Evolutionary conservation across 176 grass and related monocot genomes (phyloP), one percentile per base, ranked within the genome.

Genomic region (Carex parvula): DNA sequence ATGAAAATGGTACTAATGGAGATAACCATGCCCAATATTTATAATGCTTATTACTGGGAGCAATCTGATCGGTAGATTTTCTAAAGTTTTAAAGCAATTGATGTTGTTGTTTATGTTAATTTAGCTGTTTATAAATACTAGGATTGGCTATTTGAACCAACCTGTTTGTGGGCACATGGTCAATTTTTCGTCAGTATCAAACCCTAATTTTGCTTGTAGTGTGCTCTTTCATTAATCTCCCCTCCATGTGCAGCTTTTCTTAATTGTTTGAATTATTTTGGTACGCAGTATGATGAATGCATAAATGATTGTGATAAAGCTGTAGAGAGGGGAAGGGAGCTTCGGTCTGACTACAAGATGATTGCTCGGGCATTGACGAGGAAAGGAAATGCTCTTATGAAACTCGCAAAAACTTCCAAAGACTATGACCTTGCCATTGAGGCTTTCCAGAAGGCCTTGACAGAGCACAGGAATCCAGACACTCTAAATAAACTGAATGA

Each of bases 261-360:
- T 85, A 16, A 57, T 60, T 81, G 15, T 20, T 86, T 80, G 41
- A 7, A 57, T 85, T 54, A 5, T 13, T 85, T 15, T 26, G 18
- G 20, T 75, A 72, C 24, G 11, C 83, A 99, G 97, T 91, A 91
- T 4, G 88, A 95, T 87, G 97, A 99, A 79, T 99, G 97, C 73
- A 96, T 99, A 78, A 91, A 92, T 81, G 97, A 99, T 81, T 99
- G 93, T 14, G 93, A 99, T 84, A 91, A 92, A 83, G 97, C 97
- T 74, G 97, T 99, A 60, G 97, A 96, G 66, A 92, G 93, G 84
- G 96, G 93, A 72, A 99, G 97, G 84, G 97, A 99, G 32, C 97
- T 99, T 81, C 93, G 85, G 60, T 84, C 91, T 85, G 97, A 99
- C 88, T 99, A 89, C 88, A 99, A 99, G 86, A 95, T 99, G 93